These are phyloP conservation scores for Thelonectria blattea DNA, from an alignment of 2,329 filamentous ascomycete species.

Conservation along the genomic window DNA sequence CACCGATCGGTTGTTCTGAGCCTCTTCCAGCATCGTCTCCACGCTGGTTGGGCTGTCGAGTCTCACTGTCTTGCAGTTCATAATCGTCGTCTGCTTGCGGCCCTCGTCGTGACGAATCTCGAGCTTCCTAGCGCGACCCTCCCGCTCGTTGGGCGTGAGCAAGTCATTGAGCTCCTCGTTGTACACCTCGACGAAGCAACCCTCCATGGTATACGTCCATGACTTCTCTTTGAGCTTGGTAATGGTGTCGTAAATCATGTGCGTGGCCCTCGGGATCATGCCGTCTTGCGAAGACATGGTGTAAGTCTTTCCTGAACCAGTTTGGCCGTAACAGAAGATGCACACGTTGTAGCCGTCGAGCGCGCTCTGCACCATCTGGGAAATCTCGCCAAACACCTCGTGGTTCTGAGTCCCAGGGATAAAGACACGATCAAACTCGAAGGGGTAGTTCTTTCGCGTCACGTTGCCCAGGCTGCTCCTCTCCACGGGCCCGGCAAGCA, in stretches of 20 bases:
- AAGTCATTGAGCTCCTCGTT: conserved; percentile 96
- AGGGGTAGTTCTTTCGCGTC: conserved; percentile 79
- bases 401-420: conserved; percentile 77
- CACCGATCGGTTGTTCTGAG: conserved; percentile 85
- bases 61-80: conserved; percentile 77
- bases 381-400: conserved; percentile 94
- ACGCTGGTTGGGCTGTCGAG: conserved; percentile 83
- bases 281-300: conserved; percentile 93
- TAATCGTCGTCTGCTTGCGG: conserved; percentile 81
- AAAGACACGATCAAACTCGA: conserved; percentile 94
- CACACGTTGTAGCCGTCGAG: conserved; percentile 98
- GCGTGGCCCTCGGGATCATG: conserved; percentile 92
- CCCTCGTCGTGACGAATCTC: conserved; percentile 87
- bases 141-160: conserved; percentile 62
- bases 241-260: conserved; percentile 92
- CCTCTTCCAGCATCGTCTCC: conserved; percentile 78
- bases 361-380: conserved; percentile 93
- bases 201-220: conserved; percentile 94
- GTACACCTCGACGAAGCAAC: conserved; percentile 96
- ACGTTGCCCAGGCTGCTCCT: conserved; percentile 79
- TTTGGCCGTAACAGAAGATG: conserved; percentile 98
- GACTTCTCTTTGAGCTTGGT: conserved; percentile 85
- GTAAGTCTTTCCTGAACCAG: conserved; percentile 93
- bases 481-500: conserved; percentile 82
- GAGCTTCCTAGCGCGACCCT: conserved; percentile 79